Evolutionary conservation across 129 eudicot species (phyloP), one percentile per base, ranked within the genome.

Genomic region (sunflower (Helianthus annuus)): DNA sequence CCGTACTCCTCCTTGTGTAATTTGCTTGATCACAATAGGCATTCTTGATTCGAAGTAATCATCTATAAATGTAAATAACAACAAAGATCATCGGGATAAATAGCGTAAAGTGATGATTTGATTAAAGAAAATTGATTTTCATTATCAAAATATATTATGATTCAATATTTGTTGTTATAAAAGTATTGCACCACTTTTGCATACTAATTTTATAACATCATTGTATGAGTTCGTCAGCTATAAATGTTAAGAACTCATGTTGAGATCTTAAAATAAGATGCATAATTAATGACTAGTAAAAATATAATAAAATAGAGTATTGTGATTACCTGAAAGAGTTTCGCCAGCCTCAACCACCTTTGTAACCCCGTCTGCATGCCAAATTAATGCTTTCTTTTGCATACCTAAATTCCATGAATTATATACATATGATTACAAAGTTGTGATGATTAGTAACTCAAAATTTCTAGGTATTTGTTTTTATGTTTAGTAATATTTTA

Each of bases 321-420:
- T 10, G n/a, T 11, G 19, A 62, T 52, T 78, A 94, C 98, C 98
- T 61, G 97, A 80, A 57, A 94, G 89, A 69, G 99, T 90, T 71
- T 82, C 81, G 29, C 90, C 94, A 48, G 94, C 60, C 62, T 86
- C 78, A 54, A 90, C 32, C 97, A 64, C 74, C 96, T 75, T 90
- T 88, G 82, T 88, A 90, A 19, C 96, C 97, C 99, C 97, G 90
- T 75, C 86, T 81, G 74, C 99, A 94, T 11, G 99, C 97, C 79
- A 88, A 56, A 32, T 79, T 83, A 69, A 90, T 88, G 54, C 99
- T 88, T 79, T 94, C 99, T 66, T 57, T 79, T 11, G 99, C 99
- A 86, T 82, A 94, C 85, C 97, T 94, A 70, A 39, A 42, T 64
- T 36, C 14, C 36, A 69, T 69, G 22, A 19, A 19, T 19, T 27